These are phyloP conservation scores for Phoma herbarum DNA, from an alignment of 2,329 filamentous ascomycete species.

Conservation along the genomic window DNA sequence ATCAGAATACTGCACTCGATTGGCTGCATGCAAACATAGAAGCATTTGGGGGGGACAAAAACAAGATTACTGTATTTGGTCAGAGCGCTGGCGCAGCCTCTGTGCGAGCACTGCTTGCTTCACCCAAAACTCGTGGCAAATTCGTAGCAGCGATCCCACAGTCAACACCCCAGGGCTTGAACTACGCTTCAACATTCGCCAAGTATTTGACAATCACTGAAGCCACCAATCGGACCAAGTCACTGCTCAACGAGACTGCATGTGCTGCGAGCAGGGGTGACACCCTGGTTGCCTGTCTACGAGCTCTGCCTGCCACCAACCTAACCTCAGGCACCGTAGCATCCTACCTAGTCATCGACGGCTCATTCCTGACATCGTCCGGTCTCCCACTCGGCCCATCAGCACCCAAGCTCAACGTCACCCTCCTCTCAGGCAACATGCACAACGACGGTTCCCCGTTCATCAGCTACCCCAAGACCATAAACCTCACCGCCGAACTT, in stretches of 20 bases:
- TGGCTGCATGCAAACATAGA: constrained; percentile 57
- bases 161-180: constrained; percentile 35
- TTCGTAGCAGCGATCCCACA: constrained; percentile 58
- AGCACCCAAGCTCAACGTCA: constrained; percentile 29
- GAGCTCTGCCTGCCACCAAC: constrained; percentile 31
- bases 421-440: constrained; percentile 43
- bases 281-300: constrained; percentile 34
- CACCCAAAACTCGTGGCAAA: constrained; percentile 58
- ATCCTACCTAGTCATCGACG: constrained; percentile 46
- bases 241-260: constrained; percentile 36
- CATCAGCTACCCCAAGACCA: constrained; percentile 34
- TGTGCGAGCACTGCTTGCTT: constrained; percentile 61
- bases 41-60: constrained; percentile 49
- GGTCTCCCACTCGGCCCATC: constrained; percentile 32
- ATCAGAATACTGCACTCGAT: constrained; percentile 60
- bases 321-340: constrained; percentile 17
- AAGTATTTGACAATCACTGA: constrained; percentile 39
- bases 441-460: constrained; percentile 46
- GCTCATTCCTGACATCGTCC: constrained; percentile 38
- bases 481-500: constrained; percentile 34
- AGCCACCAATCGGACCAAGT: constrained; percentile 29
- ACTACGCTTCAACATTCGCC: constrained; percentile 34
- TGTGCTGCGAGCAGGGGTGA: constrained; percentile 27
- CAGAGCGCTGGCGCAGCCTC: constrained; percentile 49
- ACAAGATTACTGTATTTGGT: constrained; percentile 50